Base-by-base conservation (phyloP, 257 asterid genomes). In the Solanum clarkiae region DNA sequence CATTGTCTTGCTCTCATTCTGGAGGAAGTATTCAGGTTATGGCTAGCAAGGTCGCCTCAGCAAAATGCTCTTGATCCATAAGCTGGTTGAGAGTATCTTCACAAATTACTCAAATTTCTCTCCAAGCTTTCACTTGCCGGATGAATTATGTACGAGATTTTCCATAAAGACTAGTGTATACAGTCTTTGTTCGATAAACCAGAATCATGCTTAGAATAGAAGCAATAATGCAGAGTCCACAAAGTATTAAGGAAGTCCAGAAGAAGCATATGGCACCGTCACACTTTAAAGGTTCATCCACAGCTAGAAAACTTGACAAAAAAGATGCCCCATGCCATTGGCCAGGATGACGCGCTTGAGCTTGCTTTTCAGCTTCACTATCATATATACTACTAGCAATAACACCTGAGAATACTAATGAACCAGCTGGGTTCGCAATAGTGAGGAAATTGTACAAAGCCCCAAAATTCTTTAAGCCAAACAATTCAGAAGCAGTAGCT, bases 401-500 rank as follows among this genome's bases (percentile, higher is more conserved):
- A 51, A 91, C 60, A 47, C 93, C 93, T 4, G 93, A 91, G 87
- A 91, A 88, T 32, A 91, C 85, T 72, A 91, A 56, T 53, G 93
- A 91, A 13, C 93, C 93, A 5, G 90, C 91, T 0, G 93, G 92
- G 84, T 89, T 91, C 8, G 93, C 93, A 13, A 91, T 85, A 40
- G 93, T 91, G 83, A 91, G 93, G 84, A 90, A 91, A 79, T 91
- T 91, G 85, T 91, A 91, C 24, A 91, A 74, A 26, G 91, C 92
- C 14, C 95, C 98, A 44, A 96, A 96, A 66, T 93, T 96, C 87
- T 94, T 96, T 88, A 96, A 80, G 86, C 98, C 99, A 84, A 96
- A 96, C 63, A 96, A 82, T 89, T 96, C 99, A 0, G 99, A 96
- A 29, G 97, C 96, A 17, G 99, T 88, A 81, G 99, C 98, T 1